Conservation (phyloP, 768 basidiomycete genomes). For the Scleroderma bovista region DNA sequence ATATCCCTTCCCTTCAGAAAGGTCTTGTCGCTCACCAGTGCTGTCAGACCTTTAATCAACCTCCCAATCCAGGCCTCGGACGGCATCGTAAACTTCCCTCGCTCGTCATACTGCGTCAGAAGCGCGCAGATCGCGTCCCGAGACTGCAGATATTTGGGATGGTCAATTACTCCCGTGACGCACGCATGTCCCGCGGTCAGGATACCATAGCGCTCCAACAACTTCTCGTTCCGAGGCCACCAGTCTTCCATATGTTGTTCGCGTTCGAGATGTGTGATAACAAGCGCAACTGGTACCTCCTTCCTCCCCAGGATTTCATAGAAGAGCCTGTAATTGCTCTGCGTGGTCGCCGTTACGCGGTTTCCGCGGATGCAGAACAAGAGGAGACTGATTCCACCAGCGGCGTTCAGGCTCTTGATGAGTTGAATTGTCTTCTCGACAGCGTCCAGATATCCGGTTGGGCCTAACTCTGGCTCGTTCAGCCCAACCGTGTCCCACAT, state of each 20-base stretch:
- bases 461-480: constrained; percentile 22
- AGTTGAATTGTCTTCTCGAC: constrained; percentile 29
- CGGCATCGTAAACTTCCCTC: constrained; percentile 28
- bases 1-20: constrained; percentile 21
- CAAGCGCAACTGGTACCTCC: constrained; percentile 35
- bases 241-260: constrained; percentile 29
- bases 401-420: constrained; percentile 24
- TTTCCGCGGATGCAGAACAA: constrained; percentile 37
- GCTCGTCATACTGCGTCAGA: constrained; percentile 15
- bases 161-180: constrained; percentile 21
- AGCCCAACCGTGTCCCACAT: constrained; percentile 32
- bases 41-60: constrained; percentile 18
- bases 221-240: constrained; percentile 23
- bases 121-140: constrained; percentile 17
- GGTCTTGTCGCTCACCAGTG: constrained; percentile 12
- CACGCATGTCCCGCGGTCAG: constrained; percentile 26
- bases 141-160: constrained; percentile 28
- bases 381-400: constrained; percentile 36
- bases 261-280: constrained; percentile 36
- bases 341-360: constrained; percentile 24
- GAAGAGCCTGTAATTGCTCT: constrained; percentile 29
- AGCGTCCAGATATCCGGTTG: constrained; percentile 17
- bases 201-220: constrained; percentile 17
- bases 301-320: constrained; percentile 19
- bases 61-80: constrained; percentile 22